Conservation (phyloP, 129 eudicot species). For the Arctium lappa region DNA sequence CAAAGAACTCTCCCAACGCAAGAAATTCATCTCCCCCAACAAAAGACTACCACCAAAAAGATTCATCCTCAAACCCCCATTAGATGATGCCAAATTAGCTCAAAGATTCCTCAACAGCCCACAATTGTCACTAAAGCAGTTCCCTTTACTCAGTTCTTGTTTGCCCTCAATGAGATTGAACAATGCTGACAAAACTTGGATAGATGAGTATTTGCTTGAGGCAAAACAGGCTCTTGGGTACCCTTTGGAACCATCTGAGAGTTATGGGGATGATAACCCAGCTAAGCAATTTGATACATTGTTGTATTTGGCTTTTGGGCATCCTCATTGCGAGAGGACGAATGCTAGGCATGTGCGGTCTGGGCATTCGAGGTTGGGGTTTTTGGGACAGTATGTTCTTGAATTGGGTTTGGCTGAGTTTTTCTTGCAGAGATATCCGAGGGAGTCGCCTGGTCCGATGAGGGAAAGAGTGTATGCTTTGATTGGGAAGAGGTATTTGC, state of each 20-base stretch:
- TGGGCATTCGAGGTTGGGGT: constrained; percentile 83
- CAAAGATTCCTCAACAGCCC: constrained; percentile 92
- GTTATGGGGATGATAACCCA: constrained; percentile 84
- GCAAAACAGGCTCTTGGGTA: constrained; percentile 95
- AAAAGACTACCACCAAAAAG: constrained; percentile 73
- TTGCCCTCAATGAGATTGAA: constrained; percentile 65
- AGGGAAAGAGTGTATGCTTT: constrained; percentile 92
- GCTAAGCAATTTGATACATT: constrained; percentile 93
- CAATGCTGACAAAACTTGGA: constrained; percentile 88
- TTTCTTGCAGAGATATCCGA: constrained; percentile 94
- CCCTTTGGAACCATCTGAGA: constrained; percentile 86
- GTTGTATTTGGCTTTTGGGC: constrained; percentile 93
- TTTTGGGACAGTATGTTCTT: constrained; percentile 86
- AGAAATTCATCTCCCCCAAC: constrained; percentile 63
- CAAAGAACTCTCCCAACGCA: constrained; percentile 76
- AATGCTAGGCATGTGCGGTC: constrained; percentile 79
- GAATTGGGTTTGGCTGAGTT: constrained; percentile 91
- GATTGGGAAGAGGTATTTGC: constrained; percentile 92
- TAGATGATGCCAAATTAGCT: constrained; percentile 80
- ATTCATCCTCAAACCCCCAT: constrained; percentile 86
- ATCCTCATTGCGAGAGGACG: constrained; percentile 89
- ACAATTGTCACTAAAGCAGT: constrained; percentile 76
- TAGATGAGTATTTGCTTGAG: constrained; percentile 84
- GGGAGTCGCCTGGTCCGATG: constrained; percentile 98
- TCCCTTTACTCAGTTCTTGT: constrained; percentile 91